Conservation (phyloP, 1,284 basidiomycete genomes). For the Cutaneotrichosporon arboriforme region DNA sequence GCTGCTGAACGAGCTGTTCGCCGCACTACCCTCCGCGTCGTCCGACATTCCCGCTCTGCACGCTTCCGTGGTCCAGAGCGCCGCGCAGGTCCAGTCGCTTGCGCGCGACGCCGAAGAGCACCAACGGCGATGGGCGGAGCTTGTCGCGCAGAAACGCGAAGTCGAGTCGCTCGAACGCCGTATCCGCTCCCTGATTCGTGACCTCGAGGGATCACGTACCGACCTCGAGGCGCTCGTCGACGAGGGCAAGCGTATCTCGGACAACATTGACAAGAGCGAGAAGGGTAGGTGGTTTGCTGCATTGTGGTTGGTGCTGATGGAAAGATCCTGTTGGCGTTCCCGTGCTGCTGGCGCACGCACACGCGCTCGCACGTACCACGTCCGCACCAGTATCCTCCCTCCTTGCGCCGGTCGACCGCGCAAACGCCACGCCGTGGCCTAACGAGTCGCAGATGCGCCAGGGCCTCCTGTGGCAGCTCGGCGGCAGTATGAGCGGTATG, state of each 20-base stretch:
- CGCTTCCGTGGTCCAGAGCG: conserved; percentile 18
- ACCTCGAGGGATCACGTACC: conserved; percentile 25
- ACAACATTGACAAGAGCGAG: conserved; percentile 29
- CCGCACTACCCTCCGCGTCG: conserved; percentile 12
- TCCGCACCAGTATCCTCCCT: conserved; percentile 33
- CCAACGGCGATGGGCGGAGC: conserved; percentile 25
- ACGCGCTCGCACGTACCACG: conserved; percentile 31
- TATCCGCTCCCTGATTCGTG: conserved; percentile 21
- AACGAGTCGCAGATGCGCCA: conserved; percentile 39
- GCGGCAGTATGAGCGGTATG: conserved; percentile 39
- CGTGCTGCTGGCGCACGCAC: conserved; percentile 33
- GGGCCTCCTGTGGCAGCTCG: conserved; percentile 40
- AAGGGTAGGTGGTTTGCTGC: conserved; percentile 19
- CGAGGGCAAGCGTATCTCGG: conserved; percentile 19
- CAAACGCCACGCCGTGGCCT: conserved; percentile 37
- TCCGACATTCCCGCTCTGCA: conserved; percentile 17
- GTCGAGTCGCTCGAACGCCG: conserved; percentile 28
- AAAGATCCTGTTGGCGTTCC: conserved; percentile 29
- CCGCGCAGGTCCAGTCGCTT: conserved; percentile 23
- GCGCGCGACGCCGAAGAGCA: conserved; percentile 26
- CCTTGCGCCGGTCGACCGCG: conserved; percentile 25
- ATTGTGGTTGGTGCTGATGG: conserved; percentile 1
- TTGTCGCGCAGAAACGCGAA: conserved; percentile 24
- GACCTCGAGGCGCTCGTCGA: conserved; percentile 34
- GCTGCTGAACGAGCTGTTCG: conserved; percentile 35